A percentile compares a stretch with the other conserved stretches of the same genome.
These are phyloP conservation scores for Irpex rosettiformis DNA, from an alignment of 1,284 basidiomycete species.

Conservation along the genomic window DNA sequence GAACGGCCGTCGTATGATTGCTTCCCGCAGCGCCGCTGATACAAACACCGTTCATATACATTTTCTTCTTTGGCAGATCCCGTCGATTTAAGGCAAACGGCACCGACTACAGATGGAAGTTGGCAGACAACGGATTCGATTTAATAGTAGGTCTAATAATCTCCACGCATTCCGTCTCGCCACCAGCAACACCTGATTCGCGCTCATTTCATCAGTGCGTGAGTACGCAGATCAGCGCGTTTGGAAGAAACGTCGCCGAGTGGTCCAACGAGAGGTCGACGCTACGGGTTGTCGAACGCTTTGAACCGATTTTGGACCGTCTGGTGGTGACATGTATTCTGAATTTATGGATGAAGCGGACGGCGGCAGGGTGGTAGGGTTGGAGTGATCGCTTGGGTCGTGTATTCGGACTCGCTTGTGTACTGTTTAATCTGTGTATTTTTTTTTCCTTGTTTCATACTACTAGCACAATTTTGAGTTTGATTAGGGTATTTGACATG, in stretches of 20 bases:
- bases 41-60: not conserved
- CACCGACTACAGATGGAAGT: constrained; percentile 59
- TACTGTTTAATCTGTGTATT: not conserved
- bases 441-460: not conserved
- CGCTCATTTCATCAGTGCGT: constrained; percentile 40
- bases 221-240: constrained; percentile 30
- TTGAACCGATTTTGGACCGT: constrained; percentile 44
- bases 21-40: not conserved
- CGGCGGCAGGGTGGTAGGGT: not conserved
- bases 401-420: not conserved
- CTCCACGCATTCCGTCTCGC: not conserved
- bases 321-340: constrained; percentile 54
- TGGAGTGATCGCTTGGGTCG: not conserved
- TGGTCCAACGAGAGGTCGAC: constrained; percentile 41
- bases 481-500: not conserved
- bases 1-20: not conserved
- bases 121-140: constrained; percentile 40
- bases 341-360: constrained; percentile 46
- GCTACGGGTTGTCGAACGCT: constrained; percentile 39
- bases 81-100: constrained; percentile 50
- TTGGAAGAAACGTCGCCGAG: constrained; percentile 43
- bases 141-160: constrained; percentile 39
- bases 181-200: not conserved
- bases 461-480: not conserved
- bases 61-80: constrained; percentile 34